Evolutionary conservation across 495 filamentous ascomycete species (phyloP).

Genomic region (Hypoxylon intermedium): DNA sequence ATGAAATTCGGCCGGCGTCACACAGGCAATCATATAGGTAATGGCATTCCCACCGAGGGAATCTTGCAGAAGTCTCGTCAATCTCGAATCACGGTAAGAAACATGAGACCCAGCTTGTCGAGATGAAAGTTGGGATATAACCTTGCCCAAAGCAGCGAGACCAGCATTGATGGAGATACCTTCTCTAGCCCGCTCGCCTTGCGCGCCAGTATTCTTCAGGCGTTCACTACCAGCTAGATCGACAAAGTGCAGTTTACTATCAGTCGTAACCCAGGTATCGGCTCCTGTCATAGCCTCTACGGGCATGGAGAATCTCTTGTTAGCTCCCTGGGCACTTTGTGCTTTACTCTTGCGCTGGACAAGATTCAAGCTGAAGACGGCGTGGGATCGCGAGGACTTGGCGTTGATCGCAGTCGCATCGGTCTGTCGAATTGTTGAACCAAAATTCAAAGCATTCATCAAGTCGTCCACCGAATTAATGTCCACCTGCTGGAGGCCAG

Average conservation of each 20-base stretch:
- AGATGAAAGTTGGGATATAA: conserved; percentile 97
- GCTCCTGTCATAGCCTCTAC: conserved; percentile 76
- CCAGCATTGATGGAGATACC: conserved; percentile 99
- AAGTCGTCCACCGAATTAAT: conserved; percentile 95
- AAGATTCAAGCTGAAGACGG: conserved; percentile 94
- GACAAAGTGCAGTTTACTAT: conserved; percentile 99
- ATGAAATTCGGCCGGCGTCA: conserved; percentile 96
- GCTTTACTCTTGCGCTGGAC: conserved; percentile 79
- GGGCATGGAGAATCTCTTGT: conserved; percentile 91
- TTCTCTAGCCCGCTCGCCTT: conserved; percentile 93
- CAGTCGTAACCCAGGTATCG: conserved; percentile 78
- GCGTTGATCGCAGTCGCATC: conserved; percentile 99
- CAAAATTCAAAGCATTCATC: conserved; percentile 85
- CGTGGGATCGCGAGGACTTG: conserved; percentile 97
- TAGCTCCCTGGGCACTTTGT: conserved; percentile 59
- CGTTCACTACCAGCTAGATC: conserved; percentile 97
- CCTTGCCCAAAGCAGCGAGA: conserved; percentile 92
- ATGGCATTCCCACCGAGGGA: conserved; percentile 98
- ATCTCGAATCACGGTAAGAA: conserved; percentile 95
- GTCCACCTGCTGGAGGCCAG: conserved; percentile 84
- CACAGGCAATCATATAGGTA: conserved; percentile 99
- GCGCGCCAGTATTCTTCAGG: conserved; percentile 95
- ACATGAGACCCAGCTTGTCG: conserved; percentile 88
- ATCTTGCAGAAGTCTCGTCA: conserved; percentile 95
- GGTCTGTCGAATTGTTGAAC: conserved; percentile 93